Evolutionary conservation across 140 eudicot genomes (phyloP), one percentile per base, ranked within the genome.

Genomic region (Cichorium intybus): DNA sequence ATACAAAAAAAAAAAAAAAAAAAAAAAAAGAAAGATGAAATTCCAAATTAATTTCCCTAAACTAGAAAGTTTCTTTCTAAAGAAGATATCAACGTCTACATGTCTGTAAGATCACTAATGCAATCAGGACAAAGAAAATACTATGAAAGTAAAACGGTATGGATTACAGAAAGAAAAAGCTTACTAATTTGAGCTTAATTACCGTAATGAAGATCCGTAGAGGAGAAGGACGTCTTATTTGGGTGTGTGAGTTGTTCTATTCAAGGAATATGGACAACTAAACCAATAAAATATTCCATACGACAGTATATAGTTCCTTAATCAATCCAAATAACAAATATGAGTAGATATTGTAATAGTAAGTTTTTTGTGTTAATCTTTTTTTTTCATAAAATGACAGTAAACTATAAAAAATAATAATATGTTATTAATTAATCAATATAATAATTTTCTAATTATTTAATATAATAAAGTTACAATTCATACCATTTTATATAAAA

Each of bases 141-240:
- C 54, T 15, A 28, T 48, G 56, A 53, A 24, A 20, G 7, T 61
- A 24, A 37, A 37, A 63, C 48, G 55, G 35, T 62, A 39, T 63
- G 51, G 51, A 47, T 68, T 34, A 49, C 46, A 62, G 18, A 31
- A 31, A 35, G 43, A 21, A 50, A 59, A 62, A 75, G 70, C 70
- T 75, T 69, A 69, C 76, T 51, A 62, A 62, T 62, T 62, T 75
- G 60, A 75, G 80, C 71, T 61, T 53, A 72, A 39, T 53, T 62
- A 43, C 72, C 64, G 48, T 29, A 66, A 24, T 24, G 72, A 60
- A 41, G 69, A 61, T 69, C 43, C 50, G 46, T 43, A 33, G 43
- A 62, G 5, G 47, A 62, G 76, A 47, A 45, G 56, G 72, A 24
- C 45, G 9, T 53, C 62, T 62, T 64, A 35, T 61, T 45, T 76